Evolutionary conservation across 306 rosid genomes (phyloP), one percentile per base, ranked within the genome.

Genomic region (Acacia melanoxylon): DNA sequence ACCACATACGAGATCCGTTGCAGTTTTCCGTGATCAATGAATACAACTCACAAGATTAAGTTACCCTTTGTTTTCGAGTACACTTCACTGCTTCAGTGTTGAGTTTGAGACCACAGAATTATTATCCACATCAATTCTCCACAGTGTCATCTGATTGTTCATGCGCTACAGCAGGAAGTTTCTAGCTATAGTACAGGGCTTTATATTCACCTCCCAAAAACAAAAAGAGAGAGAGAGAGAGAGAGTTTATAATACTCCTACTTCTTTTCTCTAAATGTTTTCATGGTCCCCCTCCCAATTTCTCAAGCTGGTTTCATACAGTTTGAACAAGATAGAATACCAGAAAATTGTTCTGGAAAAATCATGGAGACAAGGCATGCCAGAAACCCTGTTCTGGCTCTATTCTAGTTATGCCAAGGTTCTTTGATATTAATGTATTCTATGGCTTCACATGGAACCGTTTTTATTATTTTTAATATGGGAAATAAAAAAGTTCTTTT

Each of bases 301-400:
- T 61, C 67, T 61, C 67, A 25, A 61, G 33, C 10, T 4, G 33
- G 20, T 6, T 65, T 65, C 70, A 2, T 67, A 17, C 42, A 14
- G 17, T 31, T 45, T 71, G 37, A 70, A 48, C 40, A 46, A 46
- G 56, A 56, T 44, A 52, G 16, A 31, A 45, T 72, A 25, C 44
- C 20, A 52, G 68, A 75, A 77, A 33, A 41, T 65, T 42, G 33
- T 31, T 77, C 58, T 15, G 78, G 75, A 29, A 58, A 56, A 77
- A 37, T 10, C 0, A 33, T 6, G 71, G 22, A 37, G 51, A 40
- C 31, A 40, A 68, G 56, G 14, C 56, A n/a, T 73, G 78, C 69
- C 75, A 69, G n/a, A 20, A 75, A 49, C 42, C 14, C 74, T 69
- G 51, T 72, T 67, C 31, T 68, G 15, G 0, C 3, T 67, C 37